These are phyloP conservation scores for Veloboletus limbatus DNA, from an alignment of 1,284 basidiomycete genomes.

Conservation along the genomic window DNA sequence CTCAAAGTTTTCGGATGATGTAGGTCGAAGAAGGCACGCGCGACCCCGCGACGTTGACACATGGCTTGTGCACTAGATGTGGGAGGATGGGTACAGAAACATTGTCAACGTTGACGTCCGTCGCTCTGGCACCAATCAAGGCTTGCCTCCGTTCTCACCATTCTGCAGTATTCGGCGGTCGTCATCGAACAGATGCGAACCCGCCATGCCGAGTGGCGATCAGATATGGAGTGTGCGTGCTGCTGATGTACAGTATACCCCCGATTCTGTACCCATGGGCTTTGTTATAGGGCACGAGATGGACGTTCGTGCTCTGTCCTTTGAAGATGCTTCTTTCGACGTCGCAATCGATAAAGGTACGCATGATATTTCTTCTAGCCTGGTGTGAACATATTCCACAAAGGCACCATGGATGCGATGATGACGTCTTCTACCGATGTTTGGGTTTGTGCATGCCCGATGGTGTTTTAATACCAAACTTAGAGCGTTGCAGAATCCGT, in stretches of 20 bases:
- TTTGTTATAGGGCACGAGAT: slow-evolving; percentile 73
- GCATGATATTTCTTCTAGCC: background rate
- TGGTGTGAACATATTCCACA: background rate
- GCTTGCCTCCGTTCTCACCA: slow-evolving; percentile 1
- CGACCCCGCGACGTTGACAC: background rate
- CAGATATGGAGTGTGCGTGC: slow-evolving; percentile 75
- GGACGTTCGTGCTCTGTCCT: slow-evolving; percentile 77
- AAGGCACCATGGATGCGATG: slow-evolving; percentile 92
- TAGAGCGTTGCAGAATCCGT: slow-evolving; percentile 61
- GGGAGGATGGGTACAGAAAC: slow-evolving; percentile 82
- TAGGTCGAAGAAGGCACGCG: slow-evolving; percentile 30
- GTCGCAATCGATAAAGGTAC: slow-evolving; percentile 87
- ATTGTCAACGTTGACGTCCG: slow-evolving; percentile 84
- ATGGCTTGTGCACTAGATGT: slow-evolving; percentile 66
- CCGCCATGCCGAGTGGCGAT: slow-evolving; percentile 52
- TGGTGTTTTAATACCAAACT: background rate
- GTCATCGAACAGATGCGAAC: slow-evolving; percentile 80
- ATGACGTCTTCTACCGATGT: slow-evolving; percentile 86
- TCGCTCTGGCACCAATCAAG: background rate
- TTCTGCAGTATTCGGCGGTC: slow-evolving; percentile 69
- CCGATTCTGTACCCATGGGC: background rate
- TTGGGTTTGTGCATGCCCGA: slow-evolving; percentile 59
- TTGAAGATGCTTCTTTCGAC: slow-evolving; percentile 71
- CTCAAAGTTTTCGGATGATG: slow-evolving; percentile 75
- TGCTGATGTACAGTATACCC: background rate